phyloP scores from a whole-genome alignment of 139 green algal genomes.

The Chlamydomonas sp. region DNA sequence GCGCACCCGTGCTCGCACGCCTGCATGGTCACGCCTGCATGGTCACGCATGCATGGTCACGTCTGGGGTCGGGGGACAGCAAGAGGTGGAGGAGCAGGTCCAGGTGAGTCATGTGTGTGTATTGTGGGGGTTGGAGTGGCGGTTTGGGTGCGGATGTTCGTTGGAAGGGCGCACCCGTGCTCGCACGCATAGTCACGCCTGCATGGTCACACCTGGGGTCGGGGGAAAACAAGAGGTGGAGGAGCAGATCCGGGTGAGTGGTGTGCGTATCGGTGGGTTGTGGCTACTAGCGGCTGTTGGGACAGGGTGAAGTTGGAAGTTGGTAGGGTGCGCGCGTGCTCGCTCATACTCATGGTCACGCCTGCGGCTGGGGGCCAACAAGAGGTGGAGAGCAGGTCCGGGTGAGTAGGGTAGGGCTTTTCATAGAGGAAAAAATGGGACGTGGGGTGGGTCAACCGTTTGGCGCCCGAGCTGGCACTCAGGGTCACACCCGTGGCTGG shows the following conservation, averaged over 20 bases:
- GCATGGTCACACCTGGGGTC: constrained; percentile 2
- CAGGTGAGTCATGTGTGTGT: background rate
- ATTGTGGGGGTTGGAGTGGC: background rate
- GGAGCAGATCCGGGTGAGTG: constrained; percentile 3
- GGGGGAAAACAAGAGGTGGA: background rate
- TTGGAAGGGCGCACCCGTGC: no score
- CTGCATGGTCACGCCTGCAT: background rate
- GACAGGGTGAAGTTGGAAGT: no score
- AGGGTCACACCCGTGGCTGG: background rate
- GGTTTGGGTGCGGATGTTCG: no score
- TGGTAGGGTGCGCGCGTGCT: no score
- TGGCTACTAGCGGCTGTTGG: background rate
- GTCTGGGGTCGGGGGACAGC: background rate
- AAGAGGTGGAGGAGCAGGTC: background rate
- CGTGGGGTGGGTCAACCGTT: no score
- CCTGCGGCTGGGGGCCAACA: background rate
- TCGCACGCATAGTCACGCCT: background rate
- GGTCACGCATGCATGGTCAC: constrained; percentile 3
- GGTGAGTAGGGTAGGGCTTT: background rate
- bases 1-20: no score
- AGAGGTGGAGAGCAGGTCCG: constrained; percentile 1
- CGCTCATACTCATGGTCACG: constrained; percentile 2
- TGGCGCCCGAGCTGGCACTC: no score
- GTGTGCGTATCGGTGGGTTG: no score
- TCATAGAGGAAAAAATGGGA: background rate